phyloP scores from a whole-genome alignment of 2,329 filamentous ascomycete species.

The Colletotrichum eleusines region DNA sequence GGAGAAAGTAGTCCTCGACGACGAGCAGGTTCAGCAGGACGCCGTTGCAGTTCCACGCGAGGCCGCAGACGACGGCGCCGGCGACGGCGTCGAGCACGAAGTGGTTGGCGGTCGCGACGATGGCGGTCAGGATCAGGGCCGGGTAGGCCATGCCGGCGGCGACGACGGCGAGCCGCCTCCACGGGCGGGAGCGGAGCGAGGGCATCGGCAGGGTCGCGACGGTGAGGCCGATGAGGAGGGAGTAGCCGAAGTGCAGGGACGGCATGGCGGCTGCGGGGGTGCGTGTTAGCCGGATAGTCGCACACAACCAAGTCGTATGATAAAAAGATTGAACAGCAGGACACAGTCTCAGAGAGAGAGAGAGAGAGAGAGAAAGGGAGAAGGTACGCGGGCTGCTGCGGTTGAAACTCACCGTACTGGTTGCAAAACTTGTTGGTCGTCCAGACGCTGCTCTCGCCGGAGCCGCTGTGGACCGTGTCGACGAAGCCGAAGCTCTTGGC shows the following conservation, averaged over 20 bases:
- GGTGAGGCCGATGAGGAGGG: conserved; percentile 78
- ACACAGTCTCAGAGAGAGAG: too few relatives aligned
- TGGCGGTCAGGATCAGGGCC: conserved; percentile 72
- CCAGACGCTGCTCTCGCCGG: conserved; percentile 62
- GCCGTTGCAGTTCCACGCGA: conserved; percentile 71
- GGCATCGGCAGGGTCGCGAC: conserved; percentile 74
- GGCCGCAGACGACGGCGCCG: conserved; percentile 71
- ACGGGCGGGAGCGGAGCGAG: conserved; percentile 63
- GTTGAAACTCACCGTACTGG: conserved; percentile 74
- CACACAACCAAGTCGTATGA: background rate
- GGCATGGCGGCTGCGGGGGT: conserved; percentile 73
- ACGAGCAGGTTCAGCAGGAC: conserved; percentile 72
- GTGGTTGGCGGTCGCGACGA: conserved; percentile 79
- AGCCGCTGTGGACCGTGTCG: conserved; percentile 60
- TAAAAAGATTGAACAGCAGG: too few relatives aligned
- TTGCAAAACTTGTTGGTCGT: conserved; percentile 79
- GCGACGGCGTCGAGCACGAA: conserved; percentile 79
- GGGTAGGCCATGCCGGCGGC: conserved; percentile 73
- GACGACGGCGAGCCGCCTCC: conserved; percentile 60
- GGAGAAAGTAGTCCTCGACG: conserved; percentile 77
- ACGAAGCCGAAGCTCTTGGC: conserved; percentile 68
- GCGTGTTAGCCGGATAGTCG: conserved; percentile 25
- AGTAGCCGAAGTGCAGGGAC: conserved; percentile 81
- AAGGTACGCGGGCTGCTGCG: too few relatives aligned
- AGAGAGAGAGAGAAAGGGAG: too few relatives aligned